These are phyloP conservation scores for Myriangium duriaei DNA, from an alignment of 2,329 filamentous ascomycete species.

Conservation along the genomic window DNA sequence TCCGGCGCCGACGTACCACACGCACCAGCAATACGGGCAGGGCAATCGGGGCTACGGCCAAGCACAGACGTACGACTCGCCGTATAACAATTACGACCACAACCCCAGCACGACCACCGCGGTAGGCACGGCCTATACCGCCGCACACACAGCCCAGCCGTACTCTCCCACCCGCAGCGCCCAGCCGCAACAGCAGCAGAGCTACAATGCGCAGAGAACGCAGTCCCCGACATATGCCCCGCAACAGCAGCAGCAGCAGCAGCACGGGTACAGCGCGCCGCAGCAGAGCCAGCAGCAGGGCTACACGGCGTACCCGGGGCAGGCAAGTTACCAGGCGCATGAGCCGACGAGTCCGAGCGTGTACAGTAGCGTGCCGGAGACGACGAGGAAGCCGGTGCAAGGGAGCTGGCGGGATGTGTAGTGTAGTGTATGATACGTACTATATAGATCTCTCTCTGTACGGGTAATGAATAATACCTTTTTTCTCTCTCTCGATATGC, in stretches of 20 bases:
- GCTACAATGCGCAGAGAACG: not conserved
- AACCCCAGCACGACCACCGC: not conserved
- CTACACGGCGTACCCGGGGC: constrained; percentile 12
- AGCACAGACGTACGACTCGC: not conserved
- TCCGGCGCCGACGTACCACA: not conserved
- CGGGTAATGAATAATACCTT: too few species aligned
- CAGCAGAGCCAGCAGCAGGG: constrained; percentile 1
- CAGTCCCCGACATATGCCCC: not conserved
- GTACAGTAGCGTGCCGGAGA: not conserved
- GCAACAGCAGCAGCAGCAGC: not conserved
- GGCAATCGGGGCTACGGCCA: too few species aligned
- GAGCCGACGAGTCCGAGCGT: constrained; percentile 9
- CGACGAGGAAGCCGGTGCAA: constrained; percentile 21
- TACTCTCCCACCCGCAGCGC: too few species aligned
- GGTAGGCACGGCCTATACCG: too few species aligned
- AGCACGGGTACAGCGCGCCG: constrained; percentile 2
- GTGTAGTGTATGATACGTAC: too few species aligned
- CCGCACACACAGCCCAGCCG: too few species aligned
- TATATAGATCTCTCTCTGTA: too few species aligned
- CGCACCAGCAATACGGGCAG: constrained; percentile 6
- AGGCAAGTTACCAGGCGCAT: constrained; percentile 15
- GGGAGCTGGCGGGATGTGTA: constrained; percentile 24
- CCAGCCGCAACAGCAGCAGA: not conserved
- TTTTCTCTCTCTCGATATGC: too few species aligned
- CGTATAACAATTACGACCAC: not conserved